Evolutionary conservation across 768 basidiomycete genomes (phyloP), one percentile per base, ranked within the genome.

Genomic region (Sistotremastrum niveocremeum): DNA sequence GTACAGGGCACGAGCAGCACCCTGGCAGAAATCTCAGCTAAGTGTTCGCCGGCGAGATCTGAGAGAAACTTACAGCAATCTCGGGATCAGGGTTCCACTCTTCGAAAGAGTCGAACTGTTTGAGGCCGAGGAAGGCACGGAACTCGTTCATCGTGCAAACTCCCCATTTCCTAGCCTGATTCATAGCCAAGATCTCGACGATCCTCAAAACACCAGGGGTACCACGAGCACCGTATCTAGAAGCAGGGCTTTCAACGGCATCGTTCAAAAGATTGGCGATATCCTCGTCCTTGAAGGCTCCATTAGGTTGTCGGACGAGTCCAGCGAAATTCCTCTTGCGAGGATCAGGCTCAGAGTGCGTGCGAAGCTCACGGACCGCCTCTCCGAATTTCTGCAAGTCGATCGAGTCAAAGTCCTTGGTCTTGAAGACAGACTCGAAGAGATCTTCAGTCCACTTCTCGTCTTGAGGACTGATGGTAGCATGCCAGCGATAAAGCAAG

Each of bases 81-180:
- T 65, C 65, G 1, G 62, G 57, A 48, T 73, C 66, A 0, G 67
- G 60, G 49, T 71, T 74, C 75, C 75, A 77, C n/a, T 76, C 73
- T 51, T 70, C 67, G 47, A 76, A 77, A 3, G 55, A 62, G 11
- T 62, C 56, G 48, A 70, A 73, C 43, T 61, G 58, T 54, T 67
- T 68, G 11, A 77, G 55, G 8, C 71, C 71, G 36, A 77, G 50
- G 59, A 71, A 72, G 54, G 62, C 54, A 39, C 74, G 62, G 58
- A 76, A 76, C 56, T 76, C 73, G 46, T 76, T 77, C 67, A 75
- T 66, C 56, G 71, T 68, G 53, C 73, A 73, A 1, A 70, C 65
- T 33, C 76, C 76, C 76, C 77, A 79, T 4, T 51, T 50, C 39
- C 78, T 59, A 3, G 71, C 67, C 57, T 77, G 75, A 41, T 65